Conservation (phyloP, 1,284 basidiomycete species). For the Ustilago xerochloae region DNA sequence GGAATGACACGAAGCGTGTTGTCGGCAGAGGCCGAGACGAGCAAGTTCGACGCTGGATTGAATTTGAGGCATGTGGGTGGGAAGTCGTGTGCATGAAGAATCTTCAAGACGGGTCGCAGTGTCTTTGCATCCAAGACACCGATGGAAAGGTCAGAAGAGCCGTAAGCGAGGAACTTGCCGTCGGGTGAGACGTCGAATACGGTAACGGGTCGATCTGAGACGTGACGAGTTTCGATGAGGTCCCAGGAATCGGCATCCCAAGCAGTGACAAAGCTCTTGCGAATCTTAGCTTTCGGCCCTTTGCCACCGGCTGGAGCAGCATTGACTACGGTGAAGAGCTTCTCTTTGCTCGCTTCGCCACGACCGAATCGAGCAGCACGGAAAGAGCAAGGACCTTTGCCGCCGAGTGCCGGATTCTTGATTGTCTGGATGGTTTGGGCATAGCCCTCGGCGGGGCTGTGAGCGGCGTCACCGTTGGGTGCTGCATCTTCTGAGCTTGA, state of each 20-base stretch:
- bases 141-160: slow-evolving; percentile 86
- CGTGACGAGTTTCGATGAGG: slow-evolving; percentile 54
- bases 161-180: slow-evolving; percentile 84
- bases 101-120: slow-evolving; percentile 81
- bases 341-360: slow-evolving; percentile 39
- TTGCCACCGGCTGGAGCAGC: slow-evolving; percentile 41
- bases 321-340: slow-evolving; percentile 63
- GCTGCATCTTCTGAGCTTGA: slow-evolving; percentile 13
- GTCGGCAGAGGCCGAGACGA: slow-evolving; percentile 93
- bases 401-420: slow-evolving; percentile 60
- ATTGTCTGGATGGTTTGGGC: slow-evolving; percentile 58
- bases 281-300: slow-evolving; percentile 54
- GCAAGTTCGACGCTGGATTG: slow-evolving; percentile 81
- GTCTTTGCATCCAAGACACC: slow-evolving; percentile 85
- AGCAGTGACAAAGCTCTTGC: slow-evolving; percentile 62
- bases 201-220: slow-evolving; percentile 63
- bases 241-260: slow-evolving; percentile 65
- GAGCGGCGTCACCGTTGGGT: slow-evolving; percentile 11
- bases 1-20: slow-evolving; percentile 83
- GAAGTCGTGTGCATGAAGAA: slow-evolving; percentile 93
- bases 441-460: slow-evolving; percentile 19
- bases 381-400: slow-evolving; percentile 59
- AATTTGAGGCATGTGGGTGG: slow-evolving; percentile 90
- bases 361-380: slow-evolving; percentile 55
- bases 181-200: slow-evolving; percentile 71